Conservation (phyloP, 2,329 filamentous ascomycete genomes). For the Ploettnerulaceae sp. region DNA sequence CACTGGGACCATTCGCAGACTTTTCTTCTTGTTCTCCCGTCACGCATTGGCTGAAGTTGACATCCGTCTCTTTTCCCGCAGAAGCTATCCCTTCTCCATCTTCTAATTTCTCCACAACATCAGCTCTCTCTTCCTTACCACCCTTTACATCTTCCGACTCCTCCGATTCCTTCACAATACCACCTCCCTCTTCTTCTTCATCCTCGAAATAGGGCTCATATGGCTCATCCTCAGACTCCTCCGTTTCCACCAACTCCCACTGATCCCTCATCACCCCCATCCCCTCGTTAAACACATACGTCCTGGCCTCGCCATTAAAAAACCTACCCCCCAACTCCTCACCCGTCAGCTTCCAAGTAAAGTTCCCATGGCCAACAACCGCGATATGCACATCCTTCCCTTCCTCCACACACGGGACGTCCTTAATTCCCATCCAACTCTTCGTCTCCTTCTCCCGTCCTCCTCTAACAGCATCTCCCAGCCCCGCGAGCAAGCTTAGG, state of each 20-base stretch:
- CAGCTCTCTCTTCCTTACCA: too few relatives aligned
- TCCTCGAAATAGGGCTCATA: background rate
- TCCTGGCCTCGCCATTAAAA: slow-evolving; percentile 1
- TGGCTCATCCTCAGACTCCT: background rate
- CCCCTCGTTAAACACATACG: background rate
- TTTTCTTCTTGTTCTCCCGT: too few relatives aligned
- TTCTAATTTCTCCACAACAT: too few relatives aligned
- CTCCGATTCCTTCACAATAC: background rate
- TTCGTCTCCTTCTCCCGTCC: background rate
- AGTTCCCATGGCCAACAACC: background rate
- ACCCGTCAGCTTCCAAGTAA: background rate
- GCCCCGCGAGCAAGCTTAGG: too few relatives aligned
- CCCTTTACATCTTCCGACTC: background rate
- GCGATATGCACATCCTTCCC: slow-evolving; percentile 1
- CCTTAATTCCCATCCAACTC: background rate
- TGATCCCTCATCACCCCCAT: background rate
- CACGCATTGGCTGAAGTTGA: too few relatives aligned
- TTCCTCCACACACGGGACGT: background rate
- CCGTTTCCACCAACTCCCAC: background rate
- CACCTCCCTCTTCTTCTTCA: too few relatives aligned
- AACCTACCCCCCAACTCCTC: background rate
- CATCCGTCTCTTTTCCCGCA: too few relatives aligned
- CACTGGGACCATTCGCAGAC: too few relatives aligned
- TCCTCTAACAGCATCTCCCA: too few relatives aligned
- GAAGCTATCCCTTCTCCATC: too few relatives aligned